phyloP scores from a whole-genome alignment of 176 grass and related monocot species.

The Bromus sterilis region DNA sequence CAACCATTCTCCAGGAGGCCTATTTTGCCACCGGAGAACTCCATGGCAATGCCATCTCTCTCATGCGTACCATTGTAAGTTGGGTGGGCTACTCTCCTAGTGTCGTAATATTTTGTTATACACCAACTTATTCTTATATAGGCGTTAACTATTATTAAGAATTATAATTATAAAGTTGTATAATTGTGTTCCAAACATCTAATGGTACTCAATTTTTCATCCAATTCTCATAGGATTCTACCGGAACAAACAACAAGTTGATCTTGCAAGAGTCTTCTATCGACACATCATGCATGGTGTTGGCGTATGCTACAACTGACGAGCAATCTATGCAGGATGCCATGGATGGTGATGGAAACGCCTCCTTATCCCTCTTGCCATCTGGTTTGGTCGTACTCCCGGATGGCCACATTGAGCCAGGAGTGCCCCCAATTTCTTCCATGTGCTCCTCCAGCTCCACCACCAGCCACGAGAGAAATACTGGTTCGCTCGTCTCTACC shows the following conservation, averaged over 20 bases:
- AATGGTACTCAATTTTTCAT: not conserved
- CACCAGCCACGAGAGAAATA: too few relatives aligned
- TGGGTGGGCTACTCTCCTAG: not conserved
- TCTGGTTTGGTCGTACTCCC: not conserved
- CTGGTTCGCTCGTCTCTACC: conserved; percentile 24
- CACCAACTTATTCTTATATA: too few relatives aligned
- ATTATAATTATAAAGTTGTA: not conserved
- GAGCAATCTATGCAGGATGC: not conserved
- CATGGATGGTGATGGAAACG: not conserved
- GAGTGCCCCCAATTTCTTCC: not conserved
- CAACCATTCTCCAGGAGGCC: conserved; percentile 25
- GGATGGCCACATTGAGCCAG: not conserved
- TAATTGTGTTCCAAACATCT: not conserved
- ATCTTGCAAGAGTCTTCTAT: not conserved
- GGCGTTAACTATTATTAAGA: not conserved
- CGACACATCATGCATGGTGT: not conserved
- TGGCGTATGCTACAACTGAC: not conserved
- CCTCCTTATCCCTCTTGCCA: not conserved
- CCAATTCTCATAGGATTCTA: not conserved
- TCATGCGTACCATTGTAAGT: conserved; percentile 46
- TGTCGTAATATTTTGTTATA: not conserved
- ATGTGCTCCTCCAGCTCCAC: not conserved
- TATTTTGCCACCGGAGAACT: conserved; percentile 20
- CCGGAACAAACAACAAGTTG: not conserved
- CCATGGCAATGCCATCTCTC: conserved; percentile 39